Percentiles rank a stretch among this genome's conserved stretches.
These are phyloP conservation scores for Ogataea sp. DNA, from an alignment of 805 yeast species.

Conservation along the genomic window DNA sequence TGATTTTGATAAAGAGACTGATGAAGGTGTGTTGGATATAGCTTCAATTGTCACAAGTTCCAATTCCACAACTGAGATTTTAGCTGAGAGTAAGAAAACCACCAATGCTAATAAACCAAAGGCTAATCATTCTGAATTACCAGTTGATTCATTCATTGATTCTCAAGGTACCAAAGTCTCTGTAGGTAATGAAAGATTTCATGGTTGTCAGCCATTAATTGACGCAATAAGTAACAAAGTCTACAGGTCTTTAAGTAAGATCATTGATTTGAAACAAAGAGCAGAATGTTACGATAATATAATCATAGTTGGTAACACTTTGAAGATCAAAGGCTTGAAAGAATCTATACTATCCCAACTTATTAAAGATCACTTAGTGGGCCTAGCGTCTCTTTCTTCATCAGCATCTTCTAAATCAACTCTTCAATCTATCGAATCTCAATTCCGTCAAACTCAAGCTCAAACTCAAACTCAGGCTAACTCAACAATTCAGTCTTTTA, in stretches of 20 bases:
- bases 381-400: too few species aligned
- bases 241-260: constrained; percentile 40
- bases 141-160: constrained; percentile 65
- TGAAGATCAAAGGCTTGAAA: constrained; percentile 65
- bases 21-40: constrained; percentile 76
- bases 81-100: constrained; percentile 22
- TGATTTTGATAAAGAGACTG: too few species aligned
- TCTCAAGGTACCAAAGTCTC: constrained; percentile 42
- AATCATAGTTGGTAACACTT: constrained; percentile 71
- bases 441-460: constrained; percentile 22
- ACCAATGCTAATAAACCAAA: constrained; percentile 1
- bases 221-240: constrained; percentile 45
- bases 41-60: constrained; percentile 83
- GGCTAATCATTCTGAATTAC: constrained; percentile 61
- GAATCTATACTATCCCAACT: constrained; percentile 59
- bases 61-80: constrained; percentile 44
- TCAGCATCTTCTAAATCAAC: too few species aligned
- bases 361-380: constrained; percentile 13
- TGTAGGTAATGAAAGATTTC: constrained; percentile 88
- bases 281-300: constrained; percentile 83
- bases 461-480: too few species aligned
- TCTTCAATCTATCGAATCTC: constrained; percentile 3
- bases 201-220: constrained; percentile 62
- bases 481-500: too few species aligned
- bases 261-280: constrained; percentile 58